phyloP scores from a whole-genome alignment of 768 basidiomycete species.

The Sarcomyxa edulis region DNA sequence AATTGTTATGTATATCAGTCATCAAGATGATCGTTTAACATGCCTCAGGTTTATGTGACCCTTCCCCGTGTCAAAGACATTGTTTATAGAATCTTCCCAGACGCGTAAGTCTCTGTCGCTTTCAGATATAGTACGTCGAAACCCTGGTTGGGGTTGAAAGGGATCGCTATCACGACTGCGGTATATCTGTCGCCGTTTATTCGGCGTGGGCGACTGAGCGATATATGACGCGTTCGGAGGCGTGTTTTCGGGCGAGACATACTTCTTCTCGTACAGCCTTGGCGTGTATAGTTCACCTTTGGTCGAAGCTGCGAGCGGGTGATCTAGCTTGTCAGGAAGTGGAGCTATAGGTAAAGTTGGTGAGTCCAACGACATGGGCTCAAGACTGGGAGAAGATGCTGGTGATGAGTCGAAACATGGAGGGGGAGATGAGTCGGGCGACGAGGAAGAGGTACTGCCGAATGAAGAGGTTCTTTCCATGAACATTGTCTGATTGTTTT shows the following conservation, averaged over 20 bases:
- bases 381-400: slow-evolving; percentile 22
- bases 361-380: slow-evolving; percentile 10
- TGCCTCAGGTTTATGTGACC: slow-evolving; percentile 55
- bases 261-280: slow-evolving; percentile 33
- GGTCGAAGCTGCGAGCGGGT: slow-evolving; percentile 60
- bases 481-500: no score
- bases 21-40: not conserved
- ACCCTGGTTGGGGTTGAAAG: slow-evolving; percentile 4
- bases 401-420: slow-evolving; percentile 22
- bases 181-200: slow-evolving; percentile 3
- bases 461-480: no score
- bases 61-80: slow-evolving; percentile 40
- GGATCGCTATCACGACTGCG: not conserved
- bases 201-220: slow-evolving; percentile 6
- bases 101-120: slow-evolving; percentile 12
- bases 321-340: slow-evolving; percentile 14
- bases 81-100: slow-evolving; percentile 43
- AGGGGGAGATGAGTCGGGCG: slow-evolving; percentile 47
- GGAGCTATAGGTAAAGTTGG: slow-evolving; percentile 9
- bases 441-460: slow-evolving; percentile 42
- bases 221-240: slow-evolving; percentile 5
- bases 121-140: not conserved
- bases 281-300: slow-evolving; percentile 37
- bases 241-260: slow-evolving; percentile 13
- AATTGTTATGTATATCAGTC: slow-evolving; percentile 6